Percentiles rank a stretch among this genome's conserved stretches.
Evolutionary conservation across 2,329 filamentous ascomycete genomes (phyloP).

Genomic region (Colletotrichum navitas): DNA sequence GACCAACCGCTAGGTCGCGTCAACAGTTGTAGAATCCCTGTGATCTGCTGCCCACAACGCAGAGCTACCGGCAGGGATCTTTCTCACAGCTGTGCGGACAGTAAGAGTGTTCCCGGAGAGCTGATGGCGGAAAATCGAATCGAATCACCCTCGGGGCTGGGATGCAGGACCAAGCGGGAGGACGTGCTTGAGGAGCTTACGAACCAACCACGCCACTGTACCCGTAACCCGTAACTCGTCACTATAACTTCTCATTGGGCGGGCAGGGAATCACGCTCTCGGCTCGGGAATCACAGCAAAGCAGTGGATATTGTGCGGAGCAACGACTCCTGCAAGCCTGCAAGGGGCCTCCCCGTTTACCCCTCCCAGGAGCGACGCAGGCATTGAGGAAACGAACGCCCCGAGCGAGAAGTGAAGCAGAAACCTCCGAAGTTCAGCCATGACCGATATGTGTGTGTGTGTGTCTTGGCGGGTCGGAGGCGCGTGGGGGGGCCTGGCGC

Average conservation of each 20-base stretch:
- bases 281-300: not conserved
- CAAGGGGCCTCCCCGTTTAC: conserved; percentile 18
- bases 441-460: not conserved
- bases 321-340: not conserved
- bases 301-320: not conserved
- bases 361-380: not conserved
- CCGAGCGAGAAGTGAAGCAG: conserved; percentile 13
- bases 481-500: conserved; percentile 7
- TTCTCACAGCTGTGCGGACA: not conserved
- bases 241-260: not conserved
- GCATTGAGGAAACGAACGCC: conserved; percentile 19
- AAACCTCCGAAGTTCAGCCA: conserved; percentile 14
- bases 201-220: not conserved
- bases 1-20: not conserved
- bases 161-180: not conserved
- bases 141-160: not conserved
- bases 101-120: not conserved
- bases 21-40: not conserved
- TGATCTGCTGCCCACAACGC: not conserved
- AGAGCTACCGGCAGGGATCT: not conserved
- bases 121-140: not conserved
- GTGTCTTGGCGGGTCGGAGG: conserved; percentile 13
- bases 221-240: not conserved
- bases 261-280: not conserved
- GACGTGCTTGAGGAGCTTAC: not conserved